phyloP scores from a whole-genome alignment of 1,284 basidiomycete species.

The Tilletia walkeri region DNA sequence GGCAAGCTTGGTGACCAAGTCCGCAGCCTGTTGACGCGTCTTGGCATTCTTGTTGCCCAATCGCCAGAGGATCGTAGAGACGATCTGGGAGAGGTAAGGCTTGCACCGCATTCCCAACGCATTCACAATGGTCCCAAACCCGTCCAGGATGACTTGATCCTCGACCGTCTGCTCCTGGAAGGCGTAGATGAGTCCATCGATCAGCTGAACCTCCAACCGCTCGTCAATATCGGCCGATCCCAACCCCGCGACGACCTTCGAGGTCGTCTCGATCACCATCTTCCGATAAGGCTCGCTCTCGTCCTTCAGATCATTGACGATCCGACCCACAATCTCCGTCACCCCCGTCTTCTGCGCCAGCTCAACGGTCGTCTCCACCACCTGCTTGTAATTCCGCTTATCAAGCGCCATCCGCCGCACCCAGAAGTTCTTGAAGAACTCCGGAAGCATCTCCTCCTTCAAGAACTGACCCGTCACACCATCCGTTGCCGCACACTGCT shows the following conservation, averaged over 20 bases:
- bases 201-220: conserved; percentile 84
- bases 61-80: conserved; percentile 98
- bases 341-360: conserved; percentile 95
- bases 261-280: conserved; percentile 99
- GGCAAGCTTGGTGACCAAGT: conserved; percentile 88
- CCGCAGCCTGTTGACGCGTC: conserved; percentile 97
- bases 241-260: conserved; percentile 86
- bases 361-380: conserved; percentile 97
- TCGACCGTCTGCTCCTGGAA: conserved; percentile 99
- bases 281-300: conserved; percentile 86
- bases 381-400: conserved; percentile 89
- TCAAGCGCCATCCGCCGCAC: conserved; percentile 91
- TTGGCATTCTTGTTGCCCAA: conserved; percentile 99
- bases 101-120: conserved; percentile 96
- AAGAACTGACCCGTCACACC: conserved; percentile 54
- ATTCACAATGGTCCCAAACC: conserved; percentile 94
- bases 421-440: conserved; percentile 99
- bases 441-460: conserved; percentile 94
- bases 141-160: conserved; percentile 98
- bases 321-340: conserved; percentile 86
- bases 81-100: conserved; percentile 96
- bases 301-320: conserved; percentile 90
- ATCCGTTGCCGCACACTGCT: conserved; percentile 96
- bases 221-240: conserved; percentile 97
- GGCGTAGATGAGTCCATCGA: conserved; percentile 97